Evolutionary conservation across 768 basidiomycete species (phyloP).

Genomic region (Sporobolomyces pararoseus): DNA sequence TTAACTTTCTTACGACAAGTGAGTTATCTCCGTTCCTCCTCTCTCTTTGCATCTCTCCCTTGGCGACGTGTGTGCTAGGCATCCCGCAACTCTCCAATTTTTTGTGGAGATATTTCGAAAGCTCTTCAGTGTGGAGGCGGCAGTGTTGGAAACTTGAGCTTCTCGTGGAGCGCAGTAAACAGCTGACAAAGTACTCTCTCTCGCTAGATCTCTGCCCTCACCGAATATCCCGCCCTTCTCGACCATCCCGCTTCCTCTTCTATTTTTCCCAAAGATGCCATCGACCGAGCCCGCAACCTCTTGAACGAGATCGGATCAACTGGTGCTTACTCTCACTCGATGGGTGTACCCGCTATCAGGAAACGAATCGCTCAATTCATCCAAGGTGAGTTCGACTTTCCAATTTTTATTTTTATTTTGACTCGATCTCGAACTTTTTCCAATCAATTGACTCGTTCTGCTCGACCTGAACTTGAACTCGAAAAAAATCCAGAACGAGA

Average conservation of each 20-base stretch:
- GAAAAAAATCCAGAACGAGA: conserved; percentile 84
- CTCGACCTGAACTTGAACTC: neutral
- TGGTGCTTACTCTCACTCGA: conserved; percentile 93
- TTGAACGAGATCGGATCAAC: conserved; percentile 79
- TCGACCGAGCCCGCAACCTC: conserved; percentile 77
- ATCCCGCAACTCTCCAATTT: too few species aligned
- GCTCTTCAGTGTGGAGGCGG: neutral
- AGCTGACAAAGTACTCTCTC: too few species aligned
- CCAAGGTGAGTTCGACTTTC: conserved; percentile 57
- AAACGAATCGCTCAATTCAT: conserved; percentile 86
- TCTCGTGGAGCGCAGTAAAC: too few species aligned
- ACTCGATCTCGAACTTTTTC: neutral
- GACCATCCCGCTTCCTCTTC: conserved; percentile 62
- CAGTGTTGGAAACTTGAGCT: too few species aligned
- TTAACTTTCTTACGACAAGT: conserved; percentile 91
- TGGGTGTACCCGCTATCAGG: conserved; percentile 84
- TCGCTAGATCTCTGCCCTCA: conserved; percentile 84
- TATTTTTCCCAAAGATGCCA: conserved; percentile 79
- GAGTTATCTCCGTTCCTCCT: conserved; percentile 38
- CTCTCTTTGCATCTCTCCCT: neutral
- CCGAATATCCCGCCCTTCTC: conserved; percentile 83
- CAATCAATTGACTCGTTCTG: too few species aligned
- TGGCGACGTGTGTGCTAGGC: too few species aligned
- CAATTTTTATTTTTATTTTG: too few species aligned
- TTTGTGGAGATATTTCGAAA: conserved; percentile 1